Percentiles rank a stretch among this genome's conserved stretches.
Conservation (phyloP, 2,329 filamentous ascomycete species). For the Byssothecium circinans region DNA sequence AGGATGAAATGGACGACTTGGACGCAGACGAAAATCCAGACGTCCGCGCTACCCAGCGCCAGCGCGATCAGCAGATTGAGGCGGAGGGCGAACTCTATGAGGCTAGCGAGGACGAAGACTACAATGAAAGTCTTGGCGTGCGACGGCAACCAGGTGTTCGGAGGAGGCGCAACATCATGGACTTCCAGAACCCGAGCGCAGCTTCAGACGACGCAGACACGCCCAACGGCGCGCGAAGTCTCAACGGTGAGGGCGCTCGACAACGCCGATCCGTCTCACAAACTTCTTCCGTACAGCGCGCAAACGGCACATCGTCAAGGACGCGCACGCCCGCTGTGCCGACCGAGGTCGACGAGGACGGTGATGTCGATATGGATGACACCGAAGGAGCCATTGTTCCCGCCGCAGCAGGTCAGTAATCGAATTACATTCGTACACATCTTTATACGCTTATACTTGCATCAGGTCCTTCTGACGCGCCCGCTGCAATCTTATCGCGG, state of each 20-base stretch:
- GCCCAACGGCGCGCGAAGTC: conserved; percentile 27
- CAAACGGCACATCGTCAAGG: conserved; percentile 23
- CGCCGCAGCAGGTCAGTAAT: conserved; percentile 12
- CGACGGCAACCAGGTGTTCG: conserved; percentile 55
- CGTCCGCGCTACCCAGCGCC: conserved; percentile 75
- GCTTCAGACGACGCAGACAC: conserved; percentile 29
- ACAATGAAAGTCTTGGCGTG: conserved; percentile 71
- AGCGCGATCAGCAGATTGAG: conserved; percentile 76
- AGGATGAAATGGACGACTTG: conserved; percentile 64
- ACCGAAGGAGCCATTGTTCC: conserved; percentile 17
- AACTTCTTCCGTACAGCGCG: conserved; percentile 20
- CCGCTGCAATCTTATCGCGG: conserved; percentile 8
- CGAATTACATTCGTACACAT: not conserved
- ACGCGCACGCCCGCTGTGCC: conserved; percentile 32
- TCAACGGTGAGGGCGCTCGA: conserved; percentile 35
- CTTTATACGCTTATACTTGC: not conserved
- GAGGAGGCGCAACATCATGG: conserved; percentile 62
- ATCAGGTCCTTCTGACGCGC: conserved; percentile 10
- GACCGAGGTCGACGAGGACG: conserved; percentile 34
- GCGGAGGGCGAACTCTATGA: conserved; percentile 72
- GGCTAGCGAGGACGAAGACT: conserved; percentile 88
- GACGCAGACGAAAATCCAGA: conserved; percentile 90
- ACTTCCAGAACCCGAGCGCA: conserved; percentile 60
- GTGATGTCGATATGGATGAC: conserved; percentile 41
- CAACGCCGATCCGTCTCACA: conserved; percentile 32